Base-by-base conservation (phyloP, 352 stramenopile genomes). In the Globisporangium alternatum region DNA sequence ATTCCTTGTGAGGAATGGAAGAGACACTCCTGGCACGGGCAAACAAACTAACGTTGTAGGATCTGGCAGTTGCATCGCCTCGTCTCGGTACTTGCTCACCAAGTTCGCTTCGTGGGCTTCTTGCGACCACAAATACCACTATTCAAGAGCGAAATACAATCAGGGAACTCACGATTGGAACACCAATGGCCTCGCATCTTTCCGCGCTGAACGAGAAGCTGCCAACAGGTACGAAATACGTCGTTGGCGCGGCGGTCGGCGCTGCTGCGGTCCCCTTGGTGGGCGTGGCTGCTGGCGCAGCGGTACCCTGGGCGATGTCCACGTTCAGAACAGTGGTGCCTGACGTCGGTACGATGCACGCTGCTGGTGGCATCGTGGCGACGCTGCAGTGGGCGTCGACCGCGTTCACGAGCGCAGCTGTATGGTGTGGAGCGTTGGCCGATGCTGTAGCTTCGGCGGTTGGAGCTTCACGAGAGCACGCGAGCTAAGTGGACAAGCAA, bases 251-350 rank as follows among this genome's bases (percentile, higher is more conserved):
- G 15, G 28, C 10, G 13, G 5, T 13, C 15, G 43, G n/a, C 4
- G 35, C 13, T 13, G 31, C 33, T 21, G 31, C 44, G 2, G 3
- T 43, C 7, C 17, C 22, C 5, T 25, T 12, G 19, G 31, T 7
- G 3, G 21, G 30, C 3, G 8, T 31, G 2, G 9, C 39, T 13
- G 22, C 31, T 6, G 17, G 4, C 1, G 21, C 55, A 2, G n/a
- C 30, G 19, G 31, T 56, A 30, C 44, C 58, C n/a, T 47, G 28
- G 31, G 41, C 31, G 13, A 65, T 51, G 60, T 60, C 25, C 33
- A 28, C 37, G 22, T 61, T 52, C 43, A 39, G 39, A 7, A 52
- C 22, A 10, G 39, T 61, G 21, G 39, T 61, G 22, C n/a, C 28
- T 6, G 55, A 25, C 13, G 39, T 53, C 17, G 37, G 39, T 5